Evolutionary conservation across 1,284 basidiomycete genomes (phyloP).

Genomic region (Pholiota adiposa): DNA sequence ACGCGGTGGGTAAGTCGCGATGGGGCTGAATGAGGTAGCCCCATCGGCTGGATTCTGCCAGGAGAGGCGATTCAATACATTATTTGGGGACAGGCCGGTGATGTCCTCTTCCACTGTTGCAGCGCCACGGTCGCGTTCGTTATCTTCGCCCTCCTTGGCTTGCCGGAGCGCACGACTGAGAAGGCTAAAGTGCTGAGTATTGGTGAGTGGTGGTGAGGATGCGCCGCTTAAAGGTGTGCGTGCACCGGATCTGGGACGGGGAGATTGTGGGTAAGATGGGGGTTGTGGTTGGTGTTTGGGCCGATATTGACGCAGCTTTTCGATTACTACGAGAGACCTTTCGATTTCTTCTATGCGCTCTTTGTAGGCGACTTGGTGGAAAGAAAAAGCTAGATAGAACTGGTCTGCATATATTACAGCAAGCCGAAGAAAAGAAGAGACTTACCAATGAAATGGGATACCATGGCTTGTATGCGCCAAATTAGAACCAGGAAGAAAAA

Average conservation of each 20-base stretch:
- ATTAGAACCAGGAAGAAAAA: slow-evolving; percentile 71
- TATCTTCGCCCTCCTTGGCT: slow-evolving; percentile 10
- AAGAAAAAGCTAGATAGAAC: slow-evolving; percentile 55
- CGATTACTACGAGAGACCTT: slow-evolving; percentile 62
- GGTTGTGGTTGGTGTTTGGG: slow-evolving; percentile 50
- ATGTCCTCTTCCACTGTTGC: not conserved
- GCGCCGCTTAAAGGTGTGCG: slow-evolving; percentile 46
- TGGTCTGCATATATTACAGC: not conserved
- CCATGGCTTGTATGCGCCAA: slow-evolving; percentile 62
- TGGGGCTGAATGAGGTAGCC: too few relatives aligned
- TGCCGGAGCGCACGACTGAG: slow-evolving; percentile 32
- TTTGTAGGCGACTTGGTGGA: slow-evolving; percentile 77
- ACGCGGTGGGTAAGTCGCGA: not conserved
- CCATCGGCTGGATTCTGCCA: slow-evolving; percentile 4
- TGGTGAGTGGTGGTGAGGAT: slow-evolving; percentile 27
- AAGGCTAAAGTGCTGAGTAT: slow-evolving; percentile 38
- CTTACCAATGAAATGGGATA: slow-evolving; percentile 62
- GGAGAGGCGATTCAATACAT: slow-evolving; percentile 2
- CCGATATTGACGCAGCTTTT: slow-evolving; percentile 70
- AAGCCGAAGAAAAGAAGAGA: not conserved
- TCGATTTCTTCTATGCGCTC: slow-evolving; percentile 69
- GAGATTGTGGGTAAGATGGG: slow-evolving; percentile 13
- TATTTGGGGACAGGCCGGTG: not conserved
- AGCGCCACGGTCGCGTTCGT: not conserved
- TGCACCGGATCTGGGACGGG: slow-evolving; percentile 35